Percentiles rank a stretch among this genome's conserved stretches.
These are phyloP conservation scores for Globisporangium mamillatum DNA, from an alignment of 352 stramenopile species.

Conservation along the genomic window DNA sequence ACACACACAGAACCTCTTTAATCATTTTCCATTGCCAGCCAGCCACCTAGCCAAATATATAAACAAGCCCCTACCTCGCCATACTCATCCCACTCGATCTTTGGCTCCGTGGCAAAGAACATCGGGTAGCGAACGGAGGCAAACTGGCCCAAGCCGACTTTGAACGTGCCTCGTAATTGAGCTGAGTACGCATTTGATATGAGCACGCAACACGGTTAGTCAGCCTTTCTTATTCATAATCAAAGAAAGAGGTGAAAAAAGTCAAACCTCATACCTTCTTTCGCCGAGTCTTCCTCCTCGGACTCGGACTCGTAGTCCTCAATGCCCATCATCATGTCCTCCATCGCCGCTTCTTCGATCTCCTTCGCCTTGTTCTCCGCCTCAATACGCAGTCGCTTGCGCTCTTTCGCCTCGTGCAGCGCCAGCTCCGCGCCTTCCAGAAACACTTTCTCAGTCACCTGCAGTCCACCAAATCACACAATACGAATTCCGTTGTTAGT, in stretches of 20 bases:
- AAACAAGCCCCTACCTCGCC: conserved; percentile 48
- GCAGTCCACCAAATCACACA: neutral
- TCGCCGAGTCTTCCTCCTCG: conserved; percentile 66
- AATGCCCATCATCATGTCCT: conserved; percentile 91
- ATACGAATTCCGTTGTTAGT: neutral
- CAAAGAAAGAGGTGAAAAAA: neutral
- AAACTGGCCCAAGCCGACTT: conserved; percentile 83
- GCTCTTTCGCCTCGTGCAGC: conserved; percentile 83
- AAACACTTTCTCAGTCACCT: conserved; percentile 65
- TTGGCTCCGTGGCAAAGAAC: conserved; percentile 84
- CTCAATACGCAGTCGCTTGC: conserved; percentile 76
- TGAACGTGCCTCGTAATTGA: conserved; percentile 83
- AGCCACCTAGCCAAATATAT: neutral
- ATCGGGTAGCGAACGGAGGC: conserved; percentile 83
- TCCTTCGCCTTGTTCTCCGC: conserved; percentile 88
- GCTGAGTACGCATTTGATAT: conserved; percentile 27
- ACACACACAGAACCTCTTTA: neutral
- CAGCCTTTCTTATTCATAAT: neutral
- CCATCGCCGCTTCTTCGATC: conserved; percentile 86
- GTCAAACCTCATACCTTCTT: conserved; percentile 43
- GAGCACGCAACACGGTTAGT: neutral
- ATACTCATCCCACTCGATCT: conserved; percentile 90
- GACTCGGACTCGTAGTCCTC: conserved; percentile 86
- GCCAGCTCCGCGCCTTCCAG: conserved; percentile 85
- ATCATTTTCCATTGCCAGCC: neutral